Base-by-base conservation (phyloP, 495 filamentous ascomycete genomes). In the Neurospora terricola region DNA sequence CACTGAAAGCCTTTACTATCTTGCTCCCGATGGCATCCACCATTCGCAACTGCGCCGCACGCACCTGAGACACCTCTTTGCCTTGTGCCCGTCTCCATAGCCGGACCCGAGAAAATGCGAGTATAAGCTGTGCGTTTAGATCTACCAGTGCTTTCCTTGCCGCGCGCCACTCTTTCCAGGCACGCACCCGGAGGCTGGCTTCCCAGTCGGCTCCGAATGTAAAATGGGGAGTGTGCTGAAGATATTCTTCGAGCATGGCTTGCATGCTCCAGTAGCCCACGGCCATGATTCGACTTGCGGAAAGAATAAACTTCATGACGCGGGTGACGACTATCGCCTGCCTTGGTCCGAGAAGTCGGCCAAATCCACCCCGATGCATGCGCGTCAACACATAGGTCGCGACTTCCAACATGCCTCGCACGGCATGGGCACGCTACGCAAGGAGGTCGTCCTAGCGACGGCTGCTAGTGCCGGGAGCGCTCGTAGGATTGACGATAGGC, bases 381-480 rank as follows among this genome's bases (percentile, higher is more conserved):
- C 2, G 21, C 21, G 3, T 4, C 48, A 27, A 59, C 23, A 2
- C 23, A 27, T 21, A 0, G 11, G 23, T 30, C 5, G 23, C 23
- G 14, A 5, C 27, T 18, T 8, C 27, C 23, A 34, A 30, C 54
- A 34, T 18, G 23, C 1, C 11, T 36, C 27, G 54, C 12, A 36
- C 27, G 27, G 5, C 7, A 66, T 66, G 12, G 14, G 54, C 54
- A 30, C 27, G 12, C 14, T 27, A 1, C 54, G 14, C 54, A 10
- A 27, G 27, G 21, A 27, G 11, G 48, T 66, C 14, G 6, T 43
- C 14, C 68, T 73, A 81, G 18, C 72, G 72, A n/a, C 76, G 73
- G 42, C 38, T 69, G 74, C 76, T 78, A 12, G 80, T 54, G n/a
- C 76, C 75, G 54, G 71, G 54, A 70, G 75, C n/a, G 48, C 45